Conservation (phyloP, 805 yeast genomes). For the Yamadazyma phyllophila region DNA sequence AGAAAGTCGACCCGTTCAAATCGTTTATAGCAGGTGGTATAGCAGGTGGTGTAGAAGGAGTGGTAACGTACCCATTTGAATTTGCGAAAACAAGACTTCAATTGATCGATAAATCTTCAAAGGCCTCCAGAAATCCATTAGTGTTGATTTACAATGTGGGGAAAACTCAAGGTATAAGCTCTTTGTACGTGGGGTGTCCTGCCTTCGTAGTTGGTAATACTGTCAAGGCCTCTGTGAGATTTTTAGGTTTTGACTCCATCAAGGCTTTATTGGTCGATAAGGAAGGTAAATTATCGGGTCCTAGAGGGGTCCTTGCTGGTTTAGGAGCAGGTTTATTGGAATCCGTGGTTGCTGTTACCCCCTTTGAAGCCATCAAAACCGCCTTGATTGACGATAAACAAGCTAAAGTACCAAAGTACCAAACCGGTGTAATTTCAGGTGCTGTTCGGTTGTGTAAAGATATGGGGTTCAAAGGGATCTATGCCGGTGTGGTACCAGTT, state of each 20-base stretch:
- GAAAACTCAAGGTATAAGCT: slow-evolving; percentile 69
- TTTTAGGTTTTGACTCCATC: slow-evolving; percentile 87
- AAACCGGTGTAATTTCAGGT: slow-evolving; percentile 59
- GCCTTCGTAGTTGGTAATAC: slow-evolving; percentile 96
- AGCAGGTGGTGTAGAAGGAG: slow-evolving; percentile 96
- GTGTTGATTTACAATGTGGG: slow-evolving; percentile 74
- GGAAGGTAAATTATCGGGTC: slow-evolving; percentile 83
- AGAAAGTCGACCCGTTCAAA: slow-evolving; percentile 64
- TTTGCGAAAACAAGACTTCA: slow-evolving; percentile 94
- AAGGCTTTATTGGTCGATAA: slow-evolving; percentile 75
- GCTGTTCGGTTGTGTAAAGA: slow-evolving; percentile 66
- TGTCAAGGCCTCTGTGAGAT: slow-evolving; percentile 92
- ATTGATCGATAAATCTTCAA: slow-evolving; percentile 63
- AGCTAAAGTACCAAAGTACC: slow-evolving; percentile 72
- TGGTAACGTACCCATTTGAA: slow-evolving; percentile 91
- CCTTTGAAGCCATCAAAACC: slow-evolving; percentile 94
- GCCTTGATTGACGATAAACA: slow-evolving; percentile 93
- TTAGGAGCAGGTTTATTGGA: slow-evolving; percentile 94
- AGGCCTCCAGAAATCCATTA: slow-evolving; percentile 77
- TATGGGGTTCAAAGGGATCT: slow-evolving; percentile 78
- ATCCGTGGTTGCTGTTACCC: slow-evolving; percentile 91
- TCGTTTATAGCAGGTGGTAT: slow-evolving; percentile 94
- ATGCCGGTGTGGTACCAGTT: slow-evolving; percentile 89
- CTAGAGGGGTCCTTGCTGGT: slow-evolving; percentile 94
- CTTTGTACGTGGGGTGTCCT: slow-evolving; percentile 93